phyloP scores from a whole-genome alignment of 1,139 yeast species.

The Zygosaccharomyces pseudobailii region DNA sequence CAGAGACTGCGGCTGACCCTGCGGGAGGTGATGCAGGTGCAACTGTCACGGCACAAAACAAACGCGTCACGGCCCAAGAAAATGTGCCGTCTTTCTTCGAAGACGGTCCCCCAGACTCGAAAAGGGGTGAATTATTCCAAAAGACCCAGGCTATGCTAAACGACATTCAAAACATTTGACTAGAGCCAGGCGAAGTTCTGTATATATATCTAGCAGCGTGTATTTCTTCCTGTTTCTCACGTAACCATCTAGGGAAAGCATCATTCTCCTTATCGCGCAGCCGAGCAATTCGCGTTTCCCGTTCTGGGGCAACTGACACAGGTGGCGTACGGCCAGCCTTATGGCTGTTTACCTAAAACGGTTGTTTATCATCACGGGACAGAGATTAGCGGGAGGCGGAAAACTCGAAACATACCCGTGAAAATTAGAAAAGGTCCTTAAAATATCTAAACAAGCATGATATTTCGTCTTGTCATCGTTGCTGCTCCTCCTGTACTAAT shows the following conservation, averaged over 20 bases:
- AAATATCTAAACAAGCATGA: not conserved
- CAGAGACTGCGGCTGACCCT: not conserved
- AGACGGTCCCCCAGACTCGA: not conserved
- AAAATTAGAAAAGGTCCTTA: not conserved
- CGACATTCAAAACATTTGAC: conserved; percentile 17
- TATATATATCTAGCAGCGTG: not conserved
- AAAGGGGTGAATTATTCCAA: conserved; percentile 11
- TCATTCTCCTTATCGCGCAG: not conserved
- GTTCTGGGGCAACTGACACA: not conserved
- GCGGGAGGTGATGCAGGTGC: too few relatives aligned
- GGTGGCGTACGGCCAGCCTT: conserved; percentile 1
- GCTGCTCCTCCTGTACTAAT: not conserved
- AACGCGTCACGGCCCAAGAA: not conserved
- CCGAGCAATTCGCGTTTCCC: not conserved
- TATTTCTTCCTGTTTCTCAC: not conserved
- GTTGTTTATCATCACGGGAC: conserved; percentile 4
- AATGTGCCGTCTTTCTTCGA: not conserved
- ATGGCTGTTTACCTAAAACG: not conserved
- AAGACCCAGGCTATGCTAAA: conserved; percentile 19
- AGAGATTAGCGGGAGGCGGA: conserved; percentile 1
- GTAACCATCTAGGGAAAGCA: not conserved
- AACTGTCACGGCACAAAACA: not conserved
- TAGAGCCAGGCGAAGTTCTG: not conserved
- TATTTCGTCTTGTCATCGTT: not conserved
- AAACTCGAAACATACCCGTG: conserved; percentile 1